Conservation (phyloP, 768 basidiomycete genomes). For the Lactarius pseudohatsudake region DNA sequence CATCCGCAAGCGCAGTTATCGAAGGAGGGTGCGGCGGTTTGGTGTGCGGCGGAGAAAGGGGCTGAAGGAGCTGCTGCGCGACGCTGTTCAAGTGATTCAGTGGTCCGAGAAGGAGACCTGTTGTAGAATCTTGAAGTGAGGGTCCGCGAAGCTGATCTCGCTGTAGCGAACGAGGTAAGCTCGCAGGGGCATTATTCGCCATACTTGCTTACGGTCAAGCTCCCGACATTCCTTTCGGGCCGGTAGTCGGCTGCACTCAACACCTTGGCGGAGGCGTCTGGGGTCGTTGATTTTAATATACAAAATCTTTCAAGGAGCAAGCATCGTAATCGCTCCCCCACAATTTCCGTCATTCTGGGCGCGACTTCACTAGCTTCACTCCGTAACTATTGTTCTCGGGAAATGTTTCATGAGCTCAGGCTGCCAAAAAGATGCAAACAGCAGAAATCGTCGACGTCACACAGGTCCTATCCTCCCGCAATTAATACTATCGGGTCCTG, state of each 20-base stretch:
- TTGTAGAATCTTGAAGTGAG: constrained; percentile 47
- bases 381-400: not conserved
- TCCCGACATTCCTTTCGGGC: too few species aligned
- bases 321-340: not conserved
- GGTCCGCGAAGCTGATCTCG: not conserved
- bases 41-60: constrained; percentile 64
- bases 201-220: not conserved
- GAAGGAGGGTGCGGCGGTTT: constrained; percentile 65
- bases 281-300: too few species aligned
- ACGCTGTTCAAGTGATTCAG: constrained; percentile 61
- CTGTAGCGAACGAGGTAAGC: not conserved
- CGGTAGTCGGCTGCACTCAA: too few species aligned
- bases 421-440: too few species aligned
- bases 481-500: too few species aligned
- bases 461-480: too few species aligned
- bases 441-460: too few species aligned
- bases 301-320: too few species aligned
- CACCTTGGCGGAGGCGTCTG: too few species aligned
- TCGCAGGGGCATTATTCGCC: not conserved
- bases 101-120: constrained; percentile 60
- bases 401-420: too few species aligned
- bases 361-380: not conserved
- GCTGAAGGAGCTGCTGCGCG: constrained; percentile 67
- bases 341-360: not conserved
- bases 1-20: constrained; percentile 53